Conservation (phyloP, 176 grass and related monocot species). For the Phyllostachys edulis region DNA sequence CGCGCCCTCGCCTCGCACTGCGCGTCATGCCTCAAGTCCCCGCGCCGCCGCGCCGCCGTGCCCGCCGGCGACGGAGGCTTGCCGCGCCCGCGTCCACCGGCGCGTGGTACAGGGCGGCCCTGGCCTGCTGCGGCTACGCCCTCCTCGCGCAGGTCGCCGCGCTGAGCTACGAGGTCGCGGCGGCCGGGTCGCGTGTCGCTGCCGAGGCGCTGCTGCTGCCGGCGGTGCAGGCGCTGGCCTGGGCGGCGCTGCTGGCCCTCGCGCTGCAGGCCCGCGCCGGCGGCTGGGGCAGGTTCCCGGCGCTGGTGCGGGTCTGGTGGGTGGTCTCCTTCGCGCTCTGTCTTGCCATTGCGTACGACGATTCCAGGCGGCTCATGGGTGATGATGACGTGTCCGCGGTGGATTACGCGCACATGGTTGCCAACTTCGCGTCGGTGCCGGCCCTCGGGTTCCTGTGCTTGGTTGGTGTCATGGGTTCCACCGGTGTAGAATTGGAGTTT, state of each 20-base stretch:
- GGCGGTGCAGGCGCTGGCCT: conserved; percentile 59
- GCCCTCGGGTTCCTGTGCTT: conserved; percentile 75
- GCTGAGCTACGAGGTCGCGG: conserved; percentile 61
- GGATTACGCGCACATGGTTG: conserved; percentile 55
- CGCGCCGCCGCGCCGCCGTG: background rate
- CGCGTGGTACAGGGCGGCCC: conserved; percentile 27
- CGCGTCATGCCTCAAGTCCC: conserved; percentile 47
- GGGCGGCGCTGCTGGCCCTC: conserved; percentile 53
- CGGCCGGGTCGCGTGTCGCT: background rate
- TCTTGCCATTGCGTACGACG: conserved; percentile 49
- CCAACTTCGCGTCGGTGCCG: conserved; percentile 62
- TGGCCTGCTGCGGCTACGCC: conserved; percentile 60
- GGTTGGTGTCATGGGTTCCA: conserved; percentile 65
- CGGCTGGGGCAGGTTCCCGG: conserved; percentile 56
- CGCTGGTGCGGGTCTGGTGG: conserved; percentile 82
- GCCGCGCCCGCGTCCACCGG: conserved; percentile 3
- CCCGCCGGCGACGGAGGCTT: background rate
- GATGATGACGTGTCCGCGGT: conserved; percentile 1
- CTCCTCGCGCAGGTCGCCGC: conserved; percentile 53
- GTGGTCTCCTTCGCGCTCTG: conserved; percentile 69
- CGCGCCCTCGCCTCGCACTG: conserved; percentile 47
- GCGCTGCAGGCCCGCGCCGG: conserved; percentile 47
- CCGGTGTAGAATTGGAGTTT: conserved; percentile 52
- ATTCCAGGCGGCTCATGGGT: conserved; percentile 39
- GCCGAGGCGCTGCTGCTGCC: conserved; percentile 46